Evolutionary conservation across 345 rosid genomes (phyloP).

Genomic region (Raphanus sativus): DNA sequence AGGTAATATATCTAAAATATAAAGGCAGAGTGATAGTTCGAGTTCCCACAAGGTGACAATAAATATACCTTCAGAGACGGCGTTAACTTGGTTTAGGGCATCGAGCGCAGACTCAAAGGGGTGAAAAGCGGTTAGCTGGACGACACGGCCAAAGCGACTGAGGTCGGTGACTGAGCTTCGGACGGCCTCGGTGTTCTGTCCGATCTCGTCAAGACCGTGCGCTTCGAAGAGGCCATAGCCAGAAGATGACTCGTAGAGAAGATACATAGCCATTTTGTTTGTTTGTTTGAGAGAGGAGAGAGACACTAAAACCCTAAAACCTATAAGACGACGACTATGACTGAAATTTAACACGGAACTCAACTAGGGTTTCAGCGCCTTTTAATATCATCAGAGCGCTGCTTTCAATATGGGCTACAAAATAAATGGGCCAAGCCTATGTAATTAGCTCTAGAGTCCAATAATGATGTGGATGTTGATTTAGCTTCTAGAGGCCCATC

Average conservation of each 20-base stretch:
- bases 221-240: conserved; percentile 52
- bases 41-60: not conserved
- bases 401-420: not conserved
- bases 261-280: conserved; percentile 50
- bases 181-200: conserved; percentile 75
- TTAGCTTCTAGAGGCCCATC: not conserved
- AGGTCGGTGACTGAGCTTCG: conserved; percentile 65
- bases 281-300: conserved; percentile 13
- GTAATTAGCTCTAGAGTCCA: not conserved
- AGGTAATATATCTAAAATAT: too few species aligned
- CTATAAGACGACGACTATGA: not conserved
- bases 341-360: not conserved
- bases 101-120: conserved; percentile 76
- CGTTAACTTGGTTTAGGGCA: conserved; percentile 81
- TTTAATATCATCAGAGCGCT: too few species aligned
- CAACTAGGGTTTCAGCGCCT: not conserved
- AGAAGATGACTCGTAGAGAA: conserved; percentile 70
- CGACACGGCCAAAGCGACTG: conserved; percentile 82
- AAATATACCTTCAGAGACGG: conserved; percentile 72
- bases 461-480: not conserved
- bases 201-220: not conserved
- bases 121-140: conserved; percentile 66
- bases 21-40: not conserved
- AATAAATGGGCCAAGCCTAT: not conserved
- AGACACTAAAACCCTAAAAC: conserved; percentile 32